Base-by-base conservation (phyloP, 2,329 filamentous ascomycete species). In the Pyricularia sp. region DNA sequence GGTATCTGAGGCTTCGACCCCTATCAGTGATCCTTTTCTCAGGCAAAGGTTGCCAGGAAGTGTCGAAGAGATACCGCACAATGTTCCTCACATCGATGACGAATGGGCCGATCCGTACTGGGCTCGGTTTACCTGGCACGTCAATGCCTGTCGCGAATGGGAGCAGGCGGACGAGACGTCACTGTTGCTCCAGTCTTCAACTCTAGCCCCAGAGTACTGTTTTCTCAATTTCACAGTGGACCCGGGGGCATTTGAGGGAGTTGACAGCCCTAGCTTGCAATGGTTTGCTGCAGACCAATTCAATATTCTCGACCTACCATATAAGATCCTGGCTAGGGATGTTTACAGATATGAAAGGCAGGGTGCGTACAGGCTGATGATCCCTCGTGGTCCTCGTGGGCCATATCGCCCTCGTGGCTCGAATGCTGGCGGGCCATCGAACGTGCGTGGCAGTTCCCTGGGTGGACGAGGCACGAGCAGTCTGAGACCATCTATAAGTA, bases 81-180 rank as follows among this genome's bases (percentile, higher is more conserved):
- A 71, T 36, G 71, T 71, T 7, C 72, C 69, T 23, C 71, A 69
- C 66, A 71, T 71, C 42, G 69, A 68, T 4, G 72, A 72, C 10
- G 70, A 69, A 23, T 77, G 74, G 74, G 68, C 70, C 6, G 76
- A 78, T 69, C 70, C 72, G 42, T 69, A 71, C 12, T 76, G 72
- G 64, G 74, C 72, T 17, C 70, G 70, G 23, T 80, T 81, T 67
- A 71, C 73, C 33, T 71, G 71, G 28, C 70, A 76, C 50, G 72
- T 84, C 58, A 77, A 79, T 33, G 78, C 78, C 10, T 83, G 82
- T 66, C 76, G 79, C 36, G 76, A 77, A 23, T 82, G 84, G 79
- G 85, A 88, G 72, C 74, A 80, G 67, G 81, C 81, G 3, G 70
- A 71, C 9, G 70, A 75, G 33, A 80, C 79, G 1, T 73, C 71